Conservation (phyloP, 2,329 filamentous ascomycete genomes). For the Penicillium sp. region DNA sequence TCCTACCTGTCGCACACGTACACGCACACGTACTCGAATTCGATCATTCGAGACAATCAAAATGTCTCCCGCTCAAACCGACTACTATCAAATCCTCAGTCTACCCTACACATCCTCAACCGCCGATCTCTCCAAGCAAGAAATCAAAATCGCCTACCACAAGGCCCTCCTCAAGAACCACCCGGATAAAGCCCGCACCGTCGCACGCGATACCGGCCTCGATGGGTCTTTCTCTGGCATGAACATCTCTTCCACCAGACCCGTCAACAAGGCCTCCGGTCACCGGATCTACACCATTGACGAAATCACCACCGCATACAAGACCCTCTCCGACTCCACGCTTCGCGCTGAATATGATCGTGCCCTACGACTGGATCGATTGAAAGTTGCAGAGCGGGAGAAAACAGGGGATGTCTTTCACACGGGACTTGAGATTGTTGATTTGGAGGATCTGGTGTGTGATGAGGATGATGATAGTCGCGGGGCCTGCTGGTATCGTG, state of each 20-base stretch:
- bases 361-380: conserved; percentile 32
- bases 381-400: conserved; percentile 19
- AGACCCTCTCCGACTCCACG: conserved; percentile 43
- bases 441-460: conserved; percentile 50
- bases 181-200: conserved; percentile 48
- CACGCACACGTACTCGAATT: neutral
- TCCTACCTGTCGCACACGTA: neutral
- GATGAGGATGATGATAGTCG: conserved; percentile 31
- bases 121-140: conserved; percentile 31
- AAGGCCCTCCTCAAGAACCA: conserved; percentile 53
- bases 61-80: conserved; percentile 8
- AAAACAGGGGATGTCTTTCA: conserved; percentile 36
- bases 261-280: neutral
- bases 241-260: neutral
- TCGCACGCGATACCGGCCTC: conserved; percentile 10
- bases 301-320: conserved; percentile 55
- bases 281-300: conserved; percentile 44
- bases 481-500: conserved; percentile 47
- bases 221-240: neutral
- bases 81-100: conserved; percentile 38
- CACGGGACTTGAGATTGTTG: conserved; percentile 52
- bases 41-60: conserved; percentile 1
- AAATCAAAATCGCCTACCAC: conserved; percentile 52
- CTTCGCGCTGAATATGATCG: conserved; percentile 47
- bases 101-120: conserved; percentile 28